Evolutionary conservation across 768 basidiomycete species (phyloP).

Genomic region (Phylloporus sp.): DNA sequence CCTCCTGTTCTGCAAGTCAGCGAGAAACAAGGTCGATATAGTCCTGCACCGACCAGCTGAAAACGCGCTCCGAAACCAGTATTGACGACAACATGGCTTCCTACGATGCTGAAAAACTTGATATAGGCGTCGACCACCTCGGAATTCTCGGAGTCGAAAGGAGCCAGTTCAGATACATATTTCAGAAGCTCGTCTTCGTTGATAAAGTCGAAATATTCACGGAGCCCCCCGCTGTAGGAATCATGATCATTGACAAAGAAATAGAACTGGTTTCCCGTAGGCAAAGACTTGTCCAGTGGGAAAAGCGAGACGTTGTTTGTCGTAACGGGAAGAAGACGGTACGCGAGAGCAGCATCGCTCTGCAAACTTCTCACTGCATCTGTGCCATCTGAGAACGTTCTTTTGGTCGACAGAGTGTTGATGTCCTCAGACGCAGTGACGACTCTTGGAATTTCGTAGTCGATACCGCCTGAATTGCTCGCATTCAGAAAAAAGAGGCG

Average conservation of each 20-base stretch:
- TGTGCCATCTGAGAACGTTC: neutral
- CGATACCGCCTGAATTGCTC: neutral
- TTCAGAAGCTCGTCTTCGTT: slow-evolving; percentile 5
- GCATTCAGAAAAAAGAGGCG: neutral
- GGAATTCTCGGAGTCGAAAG: neutral
- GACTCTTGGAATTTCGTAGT: slow-evolving; percentile 2
- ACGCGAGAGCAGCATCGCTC: slow-evolving; percentile 1
- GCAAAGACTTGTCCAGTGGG: slow-evolving; percentile 3
- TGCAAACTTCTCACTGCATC: neutral
- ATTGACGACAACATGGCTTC: neutral
- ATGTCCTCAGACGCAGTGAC: neutral
- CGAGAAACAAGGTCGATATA: too few species aligned
- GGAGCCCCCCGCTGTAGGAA: slow-evolving; percentile 1
- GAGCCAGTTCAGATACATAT: neutral
- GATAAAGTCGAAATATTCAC: slow-evolving; percentile 1
- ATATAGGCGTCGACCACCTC: slow-evolving; percentile 3
- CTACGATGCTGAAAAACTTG: slow-evolving; percentile 4
- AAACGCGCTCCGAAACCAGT: slow-evolving; percentile 5
- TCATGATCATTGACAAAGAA: slow-evolving; percentile 3
- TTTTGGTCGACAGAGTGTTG: neutral
- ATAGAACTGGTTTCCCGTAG: neutral
- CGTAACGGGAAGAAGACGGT: slow-evolving; percentile 3
- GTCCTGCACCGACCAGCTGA: neutral
- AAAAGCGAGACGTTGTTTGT: slow-evolving; percentile 1
- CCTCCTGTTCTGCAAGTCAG: neutral